phyloP scores from a whole-genome alignment of 192 early-diverging fungal genomes.

The Coemansia erecta region DNA sequence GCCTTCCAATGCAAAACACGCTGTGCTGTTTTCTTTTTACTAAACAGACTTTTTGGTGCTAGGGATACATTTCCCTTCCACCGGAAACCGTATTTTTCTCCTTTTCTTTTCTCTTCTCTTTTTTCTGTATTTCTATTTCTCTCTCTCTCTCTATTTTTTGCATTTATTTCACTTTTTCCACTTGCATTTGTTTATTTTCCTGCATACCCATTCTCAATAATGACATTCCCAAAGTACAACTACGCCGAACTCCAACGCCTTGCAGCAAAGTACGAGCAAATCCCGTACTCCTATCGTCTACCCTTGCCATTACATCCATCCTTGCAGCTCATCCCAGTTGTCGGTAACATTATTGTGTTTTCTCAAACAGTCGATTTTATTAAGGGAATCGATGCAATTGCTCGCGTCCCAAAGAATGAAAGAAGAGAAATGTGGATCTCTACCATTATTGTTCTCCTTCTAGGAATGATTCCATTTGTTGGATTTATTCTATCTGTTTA shows the following conservation, averaged over 20 bases:
- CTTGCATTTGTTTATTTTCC: background rate
- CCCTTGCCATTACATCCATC: constrained; percentile 28
- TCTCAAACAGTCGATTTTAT: constrained; percentile 26
- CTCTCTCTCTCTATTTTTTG: background rate
- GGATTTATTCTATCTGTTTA: constrained; percentile 29
- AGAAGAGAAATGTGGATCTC: constrained; percentile 30
- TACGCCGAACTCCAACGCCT: constrained; percentile 13
- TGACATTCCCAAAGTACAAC: constrained; percentile 1
- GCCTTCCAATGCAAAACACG: too few species aligned
- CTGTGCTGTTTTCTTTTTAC: background rate
- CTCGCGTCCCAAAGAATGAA: constrained; percentile 7
- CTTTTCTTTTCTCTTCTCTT: background rate
- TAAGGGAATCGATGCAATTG: constrained; percentile 13
- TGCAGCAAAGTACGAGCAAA: constrained; percentile 24
- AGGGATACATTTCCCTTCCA: background rate
- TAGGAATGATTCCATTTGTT: constrained; percentile 44
- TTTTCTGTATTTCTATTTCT: background rate
- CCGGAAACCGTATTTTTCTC: background rate
- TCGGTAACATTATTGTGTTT: constrained; percentile 43
- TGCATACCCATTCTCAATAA: background rate
- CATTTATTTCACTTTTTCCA: background rate
- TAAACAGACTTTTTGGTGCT: background rate
- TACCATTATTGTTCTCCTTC: constrained; percentile 21
- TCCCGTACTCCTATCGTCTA: constrained; percentile 11
- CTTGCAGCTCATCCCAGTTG: constrained; percentile 32